A percentile compares a stretch with the other conserved stretches of the same genome.
Conservation (phyloP, 768 basidiomycete species). For the Psilocybe cubensis region DNA sequence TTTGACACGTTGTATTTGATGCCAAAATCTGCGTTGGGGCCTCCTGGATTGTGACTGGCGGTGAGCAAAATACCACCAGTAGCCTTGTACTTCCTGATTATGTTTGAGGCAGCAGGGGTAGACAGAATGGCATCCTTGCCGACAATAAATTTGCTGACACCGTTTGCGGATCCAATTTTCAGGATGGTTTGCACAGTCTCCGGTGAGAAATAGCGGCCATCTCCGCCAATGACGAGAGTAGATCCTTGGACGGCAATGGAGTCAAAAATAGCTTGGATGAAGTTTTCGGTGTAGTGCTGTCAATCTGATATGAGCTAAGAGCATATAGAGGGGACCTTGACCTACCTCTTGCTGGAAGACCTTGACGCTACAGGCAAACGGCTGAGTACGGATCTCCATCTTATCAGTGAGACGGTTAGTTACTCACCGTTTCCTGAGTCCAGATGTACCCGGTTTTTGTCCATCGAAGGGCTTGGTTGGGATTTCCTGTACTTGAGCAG, state of each 20-base stretch:
- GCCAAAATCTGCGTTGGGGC: conserved; percentile 97
- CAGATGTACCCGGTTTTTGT: conserved; percentile 98
- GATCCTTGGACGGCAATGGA: conserved; percentile 81
- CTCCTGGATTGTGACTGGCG: conserved; percentile 97
- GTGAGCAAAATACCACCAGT: conserved; percentile 97
- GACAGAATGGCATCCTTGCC: conserved; percentile 93
- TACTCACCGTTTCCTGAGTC: conserved; percentile 88
- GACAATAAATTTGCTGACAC: conserved; percentile 89
- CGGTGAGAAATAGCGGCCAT: conserved; percentile 91
- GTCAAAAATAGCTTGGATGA: conserved; percentile 91
- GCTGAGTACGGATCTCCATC: conserved; percentile 20
- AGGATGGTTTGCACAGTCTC: conserved; percentile 91
- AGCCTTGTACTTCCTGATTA: conserved; percentile 96
- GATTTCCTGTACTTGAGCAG: conserved; percentile 64
- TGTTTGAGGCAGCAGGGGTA: conserved; percentile 94
- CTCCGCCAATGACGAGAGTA: conserved; percentile 95
- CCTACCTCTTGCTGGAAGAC: conserved; percentile 95
- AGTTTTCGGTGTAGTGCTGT: conserved; percentile 99
- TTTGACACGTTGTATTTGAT: conserved; percentile 99
- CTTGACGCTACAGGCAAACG: conserved; percentile 71
- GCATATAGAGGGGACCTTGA: conserved; percentile 17
- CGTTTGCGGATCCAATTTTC: conserved; percentile 93
- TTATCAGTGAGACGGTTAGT: conserved; percentile 4
- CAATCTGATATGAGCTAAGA: conserved; percentile 10
- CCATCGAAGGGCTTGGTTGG: conserved; percentile 87